Percentiles rank a stretch among this genome's conserved stretches.
These are phyloP conservation scores for Naganishia vishniacii DNA, from an alignment of 768 basidiomycete species.

Conservation along the genomic window DNA sequence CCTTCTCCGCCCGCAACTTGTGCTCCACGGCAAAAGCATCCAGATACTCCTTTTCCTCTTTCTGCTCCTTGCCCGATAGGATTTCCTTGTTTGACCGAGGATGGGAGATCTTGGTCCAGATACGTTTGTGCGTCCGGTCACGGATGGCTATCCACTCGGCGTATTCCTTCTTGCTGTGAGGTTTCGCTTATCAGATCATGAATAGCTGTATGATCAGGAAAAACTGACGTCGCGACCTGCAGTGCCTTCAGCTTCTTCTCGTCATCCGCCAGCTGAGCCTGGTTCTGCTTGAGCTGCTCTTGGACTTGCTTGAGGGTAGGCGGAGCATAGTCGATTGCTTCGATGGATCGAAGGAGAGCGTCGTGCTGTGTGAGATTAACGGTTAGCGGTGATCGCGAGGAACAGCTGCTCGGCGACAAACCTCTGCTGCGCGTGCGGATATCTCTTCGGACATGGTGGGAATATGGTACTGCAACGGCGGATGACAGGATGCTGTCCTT, in stretches of 20 bases:
- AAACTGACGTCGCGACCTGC: slow-evolving; percentile 20
- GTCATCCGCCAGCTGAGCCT: slow-evolving; percentile 10
- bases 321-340: slow-evolving; percentile 25
- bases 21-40: slow-evolving; percentile 25
- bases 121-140: slow-evolving; percentile 23
- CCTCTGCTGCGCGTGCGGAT: slow-evolving; percentile 21
- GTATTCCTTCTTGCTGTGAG: slow-evolving; percentile 28
- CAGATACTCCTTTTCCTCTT: slow-evolving; percentile 28
- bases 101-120: slow-evolving; percentile 25
- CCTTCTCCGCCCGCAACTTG: slow-evolving; percentile 20
- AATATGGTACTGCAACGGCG: no score
- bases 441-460: slow-evolving; percentile 21
- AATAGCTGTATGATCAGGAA: not conserved
- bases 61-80: slow-evolving; percentile 23
- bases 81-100: slow-evolving; percentile 21
- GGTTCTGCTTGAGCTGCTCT: slow-evolving; percentile 10
- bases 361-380: slow-evolving; percentile 14
- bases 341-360: slow-evolving; percentile 13
- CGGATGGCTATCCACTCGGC: slow-evolving; percentile 24
- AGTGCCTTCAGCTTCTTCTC: slow-evolving; percentile 9
- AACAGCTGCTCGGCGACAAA: not conserved
- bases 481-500: no score
- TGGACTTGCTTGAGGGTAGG: slow-evolving; percentile 24
- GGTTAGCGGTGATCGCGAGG: not conserved
- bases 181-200: not conserved